Conservation (phyloP, 306 rosid species). For the Fagus sylvatica region DNA sequence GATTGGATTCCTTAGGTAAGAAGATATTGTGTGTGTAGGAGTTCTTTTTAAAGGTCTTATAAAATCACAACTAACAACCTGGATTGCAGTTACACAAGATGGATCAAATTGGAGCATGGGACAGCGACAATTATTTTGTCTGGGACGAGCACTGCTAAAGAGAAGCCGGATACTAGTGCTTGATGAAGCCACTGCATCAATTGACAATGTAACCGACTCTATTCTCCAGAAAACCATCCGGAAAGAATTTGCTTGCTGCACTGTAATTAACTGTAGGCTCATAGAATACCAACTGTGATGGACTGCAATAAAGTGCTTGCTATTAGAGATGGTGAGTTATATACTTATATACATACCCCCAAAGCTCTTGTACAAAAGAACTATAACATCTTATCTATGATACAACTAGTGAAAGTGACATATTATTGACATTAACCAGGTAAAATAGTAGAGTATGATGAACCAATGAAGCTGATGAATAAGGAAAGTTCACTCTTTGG, state of each 20-base stretch:
- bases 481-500: slow-evolving; percentile 29
- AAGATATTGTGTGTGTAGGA: not conserved
- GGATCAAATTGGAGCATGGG: slow-evolving; percentile 44
- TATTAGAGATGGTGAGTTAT: slow-evolving; percentile 29
- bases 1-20: slow-evolving; percentile 36
- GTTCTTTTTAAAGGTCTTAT: not conserved
- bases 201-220: slow-evolving; percentile 35
- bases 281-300: slow-evolving; percentile 40
- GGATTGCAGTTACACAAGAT: slow-evolving; percentile 26
- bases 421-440: slow-evolving; percentile 14
- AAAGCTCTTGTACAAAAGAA: not conserved
- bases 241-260: slow-evolving; percentile 29
- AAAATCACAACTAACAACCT: not conserved
- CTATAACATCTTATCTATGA: not conserved
- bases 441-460: slow-evolving; percentile 33
- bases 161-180: slow-evolving; percentile 29
- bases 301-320: slow-evolving; percentile 34
- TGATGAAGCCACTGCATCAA: slow-evolving; percentile 41
- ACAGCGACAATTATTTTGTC: slow-evolving; percentile 33
- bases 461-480: slow-evolving; percentile 28
- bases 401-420: not conserved
- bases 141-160: slow-evolving; percentile 33
- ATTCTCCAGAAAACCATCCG: slow-evolving; percentile 30
- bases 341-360: not conserved
- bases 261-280: slow-evolving; percentile 41